Percentiles rank a stretch among this genome's conserved stretches.
Evolutionary conservation across 2,329 filamentous ascomycete genomes (phyloP).

Genomic region (Colletotrichum plurivorum): DNA sequence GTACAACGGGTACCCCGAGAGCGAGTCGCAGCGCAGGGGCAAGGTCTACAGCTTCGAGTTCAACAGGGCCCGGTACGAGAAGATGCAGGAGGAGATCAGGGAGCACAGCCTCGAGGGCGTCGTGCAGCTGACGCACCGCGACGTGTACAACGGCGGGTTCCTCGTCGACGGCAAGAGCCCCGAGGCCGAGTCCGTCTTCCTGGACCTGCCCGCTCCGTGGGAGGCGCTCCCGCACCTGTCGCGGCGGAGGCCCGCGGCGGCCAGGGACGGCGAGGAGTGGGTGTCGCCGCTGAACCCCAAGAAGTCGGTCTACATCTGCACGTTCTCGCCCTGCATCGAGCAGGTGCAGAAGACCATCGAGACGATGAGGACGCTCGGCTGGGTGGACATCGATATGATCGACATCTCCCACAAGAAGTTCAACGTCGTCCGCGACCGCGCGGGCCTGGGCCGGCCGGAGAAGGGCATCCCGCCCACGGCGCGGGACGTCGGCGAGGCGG

Average conservation of each 20-base stretch:
- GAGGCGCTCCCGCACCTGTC: conserved; percentile 83
- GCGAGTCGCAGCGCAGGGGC: conserved; percentile 64
- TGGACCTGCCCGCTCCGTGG: conserved; percentile 88
- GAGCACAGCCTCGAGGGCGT: conserved; percentile 76
- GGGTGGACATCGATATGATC: conserved; percentile 94
- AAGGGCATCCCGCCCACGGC: conserved; percentile 79
- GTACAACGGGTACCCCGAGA: conserved; percentile 77
- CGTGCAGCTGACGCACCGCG: conserved; percentile 81
- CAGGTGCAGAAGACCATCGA: conserved; percentile 92
- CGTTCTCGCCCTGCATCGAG: conserved; percentile 97
- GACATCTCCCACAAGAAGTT: conserved; percentile 86
- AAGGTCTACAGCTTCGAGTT: conserved; percentile 89
- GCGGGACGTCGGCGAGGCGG: conserved; percentile 83
- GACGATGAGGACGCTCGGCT: conserved; percentile 83
- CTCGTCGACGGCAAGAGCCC: conserved; percentile 72
- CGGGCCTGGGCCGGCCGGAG: conserved; percentile 78
- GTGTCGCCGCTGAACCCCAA: conserved; percentile 78
- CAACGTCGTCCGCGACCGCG: conserved; percentile 85
- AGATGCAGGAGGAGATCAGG: conserved; percentile 78
- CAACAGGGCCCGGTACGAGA: conserved; percentile 78
- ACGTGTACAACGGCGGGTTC: conserved; percentile 85
- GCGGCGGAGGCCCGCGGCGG: conserved; percentile 58
- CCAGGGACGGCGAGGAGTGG: conserved; percentile 54
- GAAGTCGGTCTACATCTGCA: conserved; percentile 85
- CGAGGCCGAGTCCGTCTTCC: conserved; percentile 79